Evolutionary conservation across 2,329 filamentous ascomycete genomes (phyloP).

Genomic region (Fusarium azukiicola): DNA sequence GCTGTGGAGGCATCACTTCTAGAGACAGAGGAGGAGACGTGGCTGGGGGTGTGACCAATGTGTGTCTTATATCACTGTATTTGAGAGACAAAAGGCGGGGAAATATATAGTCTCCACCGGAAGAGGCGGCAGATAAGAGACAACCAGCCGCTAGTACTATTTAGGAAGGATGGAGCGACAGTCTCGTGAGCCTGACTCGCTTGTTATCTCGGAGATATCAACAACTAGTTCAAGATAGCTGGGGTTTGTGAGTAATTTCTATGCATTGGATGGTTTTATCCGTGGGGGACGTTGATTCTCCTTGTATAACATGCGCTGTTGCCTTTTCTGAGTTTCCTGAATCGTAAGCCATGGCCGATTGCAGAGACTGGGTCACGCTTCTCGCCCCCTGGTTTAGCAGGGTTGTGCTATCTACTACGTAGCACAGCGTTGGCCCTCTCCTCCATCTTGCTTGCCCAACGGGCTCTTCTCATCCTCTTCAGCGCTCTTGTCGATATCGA

Average conservation of each 20-base stretch:
- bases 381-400: no score
- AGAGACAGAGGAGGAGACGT: background rate
- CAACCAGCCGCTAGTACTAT: background rate
- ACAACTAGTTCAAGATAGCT: background rate
- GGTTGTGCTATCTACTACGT: no score
- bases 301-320: no score
- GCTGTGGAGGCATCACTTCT: constrained; percentile 46
- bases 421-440: no score
- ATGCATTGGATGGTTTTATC: background rate
- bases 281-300: background rate
- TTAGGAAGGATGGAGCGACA: constrained; percentile 9
- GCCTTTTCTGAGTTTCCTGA: no score
- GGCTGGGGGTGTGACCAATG: constrained; percentile 7
- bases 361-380: no score
- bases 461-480: no score
- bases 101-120: constrained; percentile 13
- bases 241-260: background rate
- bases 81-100: constrained; percentile 12
- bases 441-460: no score
- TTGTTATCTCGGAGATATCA: constrained; percentile 2
- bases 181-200: background rate
- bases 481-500: no score
- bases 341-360: no score
- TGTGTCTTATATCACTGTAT: constrained; percentile 8
- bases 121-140: constrained; percentile 5